Percentiles rank a stretch among this genome's conserved stretches.
phyloP scores from a whole-genome alignment of 768 basidiomycete genomes.

The Strobilomyces dryophilus region DNA sequence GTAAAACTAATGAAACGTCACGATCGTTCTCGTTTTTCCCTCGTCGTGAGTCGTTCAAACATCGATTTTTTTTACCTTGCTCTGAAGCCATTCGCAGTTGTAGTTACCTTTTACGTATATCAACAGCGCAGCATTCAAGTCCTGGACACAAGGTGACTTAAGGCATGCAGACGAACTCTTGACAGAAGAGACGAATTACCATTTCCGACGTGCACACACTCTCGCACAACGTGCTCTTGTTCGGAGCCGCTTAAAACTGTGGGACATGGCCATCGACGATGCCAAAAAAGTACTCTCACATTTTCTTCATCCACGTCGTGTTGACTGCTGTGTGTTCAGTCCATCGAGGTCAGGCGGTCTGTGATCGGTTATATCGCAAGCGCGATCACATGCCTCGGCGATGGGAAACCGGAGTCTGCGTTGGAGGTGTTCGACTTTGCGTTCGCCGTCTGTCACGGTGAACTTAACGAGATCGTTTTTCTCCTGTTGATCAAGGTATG shows the following conservation, averaged over 20 bases:
- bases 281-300: not conserved
- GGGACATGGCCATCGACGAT: not conserved
- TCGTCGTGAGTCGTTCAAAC: not conserved
- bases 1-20: not conserved
- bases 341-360: not conserved
- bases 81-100: not conserved
- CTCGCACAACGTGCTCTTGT: not conserved
- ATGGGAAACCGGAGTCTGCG: not conserved
- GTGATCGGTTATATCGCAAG: not conserved
- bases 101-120: not conserved
- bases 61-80: fast-evolving
- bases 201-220: not conserved
- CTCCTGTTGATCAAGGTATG: no score
- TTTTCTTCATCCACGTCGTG: not conserved
- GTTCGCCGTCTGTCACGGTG: no score
- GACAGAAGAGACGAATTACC: not conserved
- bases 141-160: not conserved
- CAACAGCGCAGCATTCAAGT: not conserved
- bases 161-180: not conserved
- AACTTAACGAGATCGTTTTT: no score
- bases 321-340: not conserved
- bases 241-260: not conserved
- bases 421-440: no score
- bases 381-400: not conserved
- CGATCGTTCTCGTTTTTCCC: not conserved